Evolutionary conservation across 441 rosid species (phyloP).

Genomic region (Populus hybrid): DNA sequence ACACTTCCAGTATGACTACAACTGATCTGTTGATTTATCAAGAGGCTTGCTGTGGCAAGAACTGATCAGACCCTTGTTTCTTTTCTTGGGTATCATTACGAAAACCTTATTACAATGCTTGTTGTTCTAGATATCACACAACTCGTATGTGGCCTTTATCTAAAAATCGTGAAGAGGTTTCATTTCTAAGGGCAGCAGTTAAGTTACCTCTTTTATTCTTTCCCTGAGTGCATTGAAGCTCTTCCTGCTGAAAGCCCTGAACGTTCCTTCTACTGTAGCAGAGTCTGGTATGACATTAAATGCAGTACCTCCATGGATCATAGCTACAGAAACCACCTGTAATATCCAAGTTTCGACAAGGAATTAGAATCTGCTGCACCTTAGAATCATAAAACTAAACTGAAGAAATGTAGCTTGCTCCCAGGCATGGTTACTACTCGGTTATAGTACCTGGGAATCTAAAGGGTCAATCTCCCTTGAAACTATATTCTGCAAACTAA

Average conservation of each 20-base stretch:
- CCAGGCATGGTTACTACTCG: background rate
- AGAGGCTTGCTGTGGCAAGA: too few species aligned
- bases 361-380: background rate
- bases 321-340: slow-evolving; percentile 51
- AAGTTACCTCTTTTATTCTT: slow-evolving; percentile 52
- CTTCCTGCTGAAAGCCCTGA: slow-evolving; percentile 52
- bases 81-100: too few species aligned
- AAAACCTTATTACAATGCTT: background rate
- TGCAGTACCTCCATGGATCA: slow-evolving; percentile 45
- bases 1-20: background rate
- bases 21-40: background rate
- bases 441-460: slow-evolving; percentile 43
- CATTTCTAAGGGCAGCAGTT: too few species aligned
- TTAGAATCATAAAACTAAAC: background rate
- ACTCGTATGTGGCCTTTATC: too few species aligned
- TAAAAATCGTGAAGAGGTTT: too few species aligned
- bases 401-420: background rate
- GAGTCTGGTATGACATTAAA: slow-evolving; percentile 55
- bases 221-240: slow-evolving; percentile 45
- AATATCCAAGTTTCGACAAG: background rate
- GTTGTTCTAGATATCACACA: background rate
- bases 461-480: slow-evolving; percentile 53
- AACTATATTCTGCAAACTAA: slow-evolving; percentile 54
- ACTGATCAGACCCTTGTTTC: too few species aligned
- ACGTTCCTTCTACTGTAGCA: slow-evolving; percentile 52